Evolutionary conservation across 176 grass and related monocot species (phyloP).

Genomic region (Aechmea fasciata): DNA sequence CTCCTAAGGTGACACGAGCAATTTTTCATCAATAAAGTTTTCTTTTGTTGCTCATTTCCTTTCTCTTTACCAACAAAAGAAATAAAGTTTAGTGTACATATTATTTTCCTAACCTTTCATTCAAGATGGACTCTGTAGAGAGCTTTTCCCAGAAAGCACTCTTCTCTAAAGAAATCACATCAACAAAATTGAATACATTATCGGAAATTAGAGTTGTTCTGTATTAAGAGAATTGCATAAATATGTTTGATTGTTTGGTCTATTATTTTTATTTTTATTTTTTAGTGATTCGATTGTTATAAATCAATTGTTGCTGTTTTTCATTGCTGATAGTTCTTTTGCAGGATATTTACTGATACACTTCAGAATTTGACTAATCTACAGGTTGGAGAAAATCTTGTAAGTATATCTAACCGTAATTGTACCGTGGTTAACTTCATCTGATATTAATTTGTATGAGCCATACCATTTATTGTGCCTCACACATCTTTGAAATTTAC

Average conservation of each 20-base stretch:
- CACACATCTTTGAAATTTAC: not conserved
- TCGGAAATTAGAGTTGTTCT: too few species aligned
- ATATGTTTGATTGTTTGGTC: not conserved
- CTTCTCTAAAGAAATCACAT: too few species aligned
- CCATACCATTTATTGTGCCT: not conserved
- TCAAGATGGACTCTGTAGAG: not conserved
- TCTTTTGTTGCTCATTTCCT: not conserved
- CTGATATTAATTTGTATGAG: not conserved
- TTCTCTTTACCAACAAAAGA: conserved; percentile 6
- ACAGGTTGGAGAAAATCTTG: conserved; percentile 32
- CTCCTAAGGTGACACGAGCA: conserved; percentile 59
- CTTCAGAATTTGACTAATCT: conserved; percentile 46
- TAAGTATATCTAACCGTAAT: conserved; percentile 31
- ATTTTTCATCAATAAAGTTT: conserved; percentile 17
- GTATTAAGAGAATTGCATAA: not conserved
- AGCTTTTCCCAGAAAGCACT: too few species aligned
- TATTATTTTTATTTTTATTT: not conserved
- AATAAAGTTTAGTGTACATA: not conserved
- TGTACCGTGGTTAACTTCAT: not conserved
- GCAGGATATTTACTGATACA: conserved; percentile 77
- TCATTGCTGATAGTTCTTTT: conserved; percentile 17
- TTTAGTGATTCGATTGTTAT: not conserved
- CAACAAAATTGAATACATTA: too few species aligned
- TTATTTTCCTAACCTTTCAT: not conserved
- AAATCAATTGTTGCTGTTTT: conserved; percentile 10